phyloP scores from a whole-genome alignment of 306 rosid genomes.

The Dicorynia guianensis region DNA sequence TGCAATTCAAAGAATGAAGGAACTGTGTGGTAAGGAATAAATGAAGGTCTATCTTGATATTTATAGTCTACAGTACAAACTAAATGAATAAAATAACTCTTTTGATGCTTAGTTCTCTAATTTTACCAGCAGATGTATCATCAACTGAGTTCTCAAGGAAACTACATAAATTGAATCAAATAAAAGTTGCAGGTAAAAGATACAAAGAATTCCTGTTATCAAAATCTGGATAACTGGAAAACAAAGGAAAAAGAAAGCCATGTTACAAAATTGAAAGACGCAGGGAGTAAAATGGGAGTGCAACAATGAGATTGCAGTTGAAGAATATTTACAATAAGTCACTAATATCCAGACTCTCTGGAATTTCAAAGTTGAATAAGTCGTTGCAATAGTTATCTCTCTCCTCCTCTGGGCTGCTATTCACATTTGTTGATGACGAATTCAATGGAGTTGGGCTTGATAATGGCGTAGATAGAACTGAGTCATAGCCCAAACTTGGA shows the following conservation, averaged over 20 bases:
- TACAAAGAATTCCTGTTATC: slow-evolving; percentile 19
- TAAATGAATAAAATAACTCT: too few relatives aligned
- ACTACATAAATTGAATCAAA: not conserved
- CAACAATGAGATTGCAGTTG: not conserved
- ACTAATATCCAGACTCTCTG: slow-evolving; percentile 75
- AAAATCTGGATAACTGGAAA: slow-evolving; percentile 40
- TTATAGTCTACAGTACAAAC: too few relatives aligned
- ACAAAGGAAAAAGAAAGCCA: not conserved
- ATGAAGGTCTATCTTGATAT: too few relatives aligned
- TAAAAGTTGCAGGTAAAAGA: not conserved
- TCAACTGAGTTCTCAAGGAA: too few relatives aligned
- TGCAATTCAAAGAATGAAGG: too few relatives aligned
- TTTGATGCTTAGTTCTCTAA: too few relatives aligned
- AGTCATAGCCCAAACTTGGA: slow-evolving; percentile 57
- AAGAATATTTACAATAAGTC: slow-evolving; percentile 71
- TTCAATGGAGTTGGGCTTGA: slow-evolving; percentile 72
- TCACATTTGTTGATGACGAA: slow-evolving; percentile 66
- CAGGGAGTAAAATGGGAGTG: too few relatives aligned
- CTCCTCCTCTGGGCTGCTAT: slow-evolving; percentile 78
- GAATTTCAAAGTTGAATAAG: slow-evolving; percentile 81
- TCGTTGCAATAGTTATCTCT: slow-evolving; percentile 77
- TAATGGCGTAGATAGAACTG: slow-evolving; percentile 65
- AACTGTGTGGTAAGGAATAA: too few relatives aligned
- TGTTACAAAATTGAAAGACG: slow-evolving; percentile 9
- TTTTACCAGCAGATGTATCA: too few relatives aligned